Evolutionary conservation across 805 yeast species (phyloP).

Genomic region (Barnettozyma californica): DNA sequence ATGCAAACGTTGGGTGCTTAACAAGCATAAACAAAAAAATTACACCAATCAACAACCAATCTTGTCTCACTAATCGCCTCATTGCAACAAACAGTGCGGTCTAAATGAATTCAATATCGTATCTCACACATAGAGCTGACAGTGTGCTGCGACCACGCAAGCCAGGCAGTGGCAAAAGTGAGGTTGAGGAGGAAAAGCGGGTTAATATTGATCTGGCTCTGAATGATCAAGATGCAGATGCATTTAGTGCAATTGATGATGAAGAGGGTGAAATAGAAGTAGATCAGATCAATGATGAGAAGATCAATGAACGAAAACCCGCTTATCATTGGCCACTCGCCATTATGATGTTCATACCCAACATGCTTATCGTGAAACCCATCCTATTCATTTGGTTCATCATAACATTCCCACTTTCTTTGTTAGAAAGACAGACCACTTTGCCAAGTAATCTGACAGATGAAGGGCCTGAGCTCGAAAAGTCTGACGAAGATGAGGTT

Average conservation of each 20-base stretch:
- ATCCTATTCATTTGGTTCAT: conserved; percentile 42
- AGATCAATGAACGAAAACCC: background rate
- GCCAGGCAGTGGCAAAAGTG: background rate
- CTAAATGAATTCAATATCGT: conserved; percentile 26
- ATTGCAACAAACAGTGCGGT: background rate
- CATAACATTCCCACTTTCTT: conserved; percentile 50
- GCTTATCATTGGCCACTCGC: conserved; percentile 17
- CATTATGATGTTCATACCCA: conserved; percentile 42
- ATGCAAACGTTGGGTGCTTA: background rate
- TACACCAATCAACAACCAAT: background rate
- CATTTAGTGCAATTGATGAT: background rate
- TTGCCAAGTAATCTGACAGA: background rate
- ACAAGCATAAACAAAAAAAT: background rate
- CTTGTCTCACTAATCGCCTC: background rate
- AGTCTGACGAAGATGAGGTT: conserved; percentile 1
- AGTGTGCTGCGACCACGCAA: conserved; percentile 16
- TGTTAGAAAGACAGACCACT: conserved; percentile 28
- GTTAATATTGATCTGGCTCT: background rate
- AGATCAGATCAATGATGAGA: background rate
- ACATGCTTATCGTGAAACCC: conserved; percentile 48
- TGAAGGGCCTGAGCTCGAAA: background rate
- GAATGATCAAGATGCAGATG: background rate
- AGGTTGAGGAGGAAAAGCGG: background rate
- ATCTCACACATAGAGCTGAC: conserved; percentile 23
- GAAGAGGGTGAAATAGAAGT: background rate